Base-by-base conservation (phyloP, 1,284 basidiomycete species). In the Lentinula novae-zelandiae region DNA sequence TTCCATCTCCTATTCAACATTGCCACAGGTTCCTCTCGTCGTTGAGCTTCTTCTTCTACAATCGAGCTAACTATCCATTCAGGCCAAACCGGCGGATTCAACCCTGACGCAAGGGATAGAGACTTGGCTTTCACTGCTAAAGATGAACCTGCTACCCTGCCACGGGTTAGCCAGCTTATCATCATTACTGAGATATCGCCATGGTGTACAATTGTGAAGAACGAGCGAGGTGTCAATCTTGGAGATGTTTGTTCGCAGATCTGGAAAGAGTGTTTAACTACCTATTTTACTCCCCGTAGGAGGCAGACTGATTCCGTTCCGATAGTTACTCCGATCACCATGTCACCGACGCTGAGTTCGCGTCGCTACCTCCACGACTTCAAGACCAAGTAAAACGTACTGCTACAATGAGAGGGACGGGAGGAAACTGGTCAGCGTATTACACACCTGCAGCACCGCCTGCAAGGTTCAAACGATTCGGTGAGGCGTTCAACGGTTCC, bases 201-300 rank as follows among this genome's bases (percentile, higher is more conserved):
- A 1, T 93, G 90, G 90, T 91, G 90, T 70, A 90, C 89, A 9
- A 84, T 85, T 62, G 79, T 93, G 51, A 83, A 78, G 69, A 92
- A 90, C 67, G 83, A 87, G 9, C 71, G 75, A 1, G 90, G 90
- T 0, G 89, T 93, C 9, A 91, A 88, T 1, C 77, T 90, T 62
- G 79, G 79, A 31, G 89, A 93, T 69, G 79, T 93, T 33, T 89
- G 85, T 67, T 77, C 77, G 2, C 73, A 78, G 8, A 71, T 92
- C 48, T 90, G 82, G 79, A 85, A 83, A 71, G 89, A 92, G 90
- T 92, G 62, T 50, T 87, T 78, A 15, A 39, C 50, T 39, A n/a
- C 15, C 46, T 48, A 36, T 4, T 56, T 52, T 34, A 17, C 20
- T 38, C 34, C 63, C 20, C 42, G 33, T 17, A 49, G 39, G 55